These are phyloP conservation scores for Cryptosporidium baileyi DNA, from an alignment of 169 alveolate species.

Conservation along the genomic window DNA sequence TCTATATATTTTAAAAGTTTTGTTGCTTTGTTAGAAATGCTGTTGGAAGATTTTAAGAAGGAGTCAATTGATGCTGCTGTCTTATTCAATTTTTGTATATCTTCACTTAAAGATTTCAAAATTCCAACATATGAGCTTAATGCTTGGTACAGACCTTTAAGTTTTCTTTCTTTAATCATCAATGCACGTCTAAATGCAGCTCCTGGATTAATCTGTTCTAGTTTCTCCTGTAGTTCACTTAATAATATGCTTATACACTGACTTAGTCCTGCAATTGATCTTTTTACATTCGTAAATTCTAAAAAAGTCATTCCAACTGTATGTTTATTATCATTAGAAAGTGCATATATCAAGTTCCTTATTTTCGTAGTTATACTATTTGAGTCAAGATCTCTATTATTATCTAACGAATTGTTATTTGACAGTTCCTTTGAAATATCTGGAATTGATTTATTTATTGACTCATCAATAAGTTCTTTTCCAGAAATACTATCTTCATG, in stretches of 20 bases:
- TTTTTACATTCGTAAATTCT: constrained; percentile 30
- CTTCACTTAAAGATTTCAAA: constrained; percentile 30
- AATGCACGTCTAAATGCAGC: constrained; percentile 50
- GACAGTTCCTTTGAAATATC: background rate
- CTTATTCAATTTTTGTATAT: constrained; percentile 26
- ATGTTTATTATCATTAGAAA: constrained; percentile 52
- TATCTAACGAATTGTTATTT: background rate
- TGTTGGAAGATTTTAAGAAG: constrained; percentile 23
- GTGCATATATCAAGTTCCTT: constrained; percentile 35
- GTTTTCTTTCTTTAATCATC: constrained; percentile 20
- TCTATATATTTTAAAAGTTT: constrained; percentile 50
- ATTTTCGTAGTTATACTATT: constrained; percentile 34
- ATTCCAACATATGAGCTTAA: constrained; percentile 16
- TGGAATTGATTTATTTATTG: background rate
- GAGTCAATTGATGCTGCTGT: constrained; percentile 35
- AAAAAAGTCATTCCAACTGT: constrained; percentile 10
- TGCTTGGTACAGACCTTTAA: constrained; percentile 19
- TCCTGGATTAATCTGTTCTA: constrained; percentile 59
- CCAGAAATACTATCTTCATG: background rate
- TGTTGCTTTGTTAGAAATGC: constrained; percentile 18
- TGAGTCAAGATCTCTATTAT: constrained; percentile 29
- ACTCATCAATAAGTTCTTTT: background rate
- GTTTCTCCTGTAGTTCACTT: constrained; percentile 41
- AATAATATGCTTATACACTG: constrained; percentile 33
- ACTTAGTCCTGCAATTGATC: constrained; percentile 31